Evolutionary conservation across 345 rosid species (phyloP), one percentile per base, ranked within the genome.

Genomic region (Iberis pinnata): DNA sequence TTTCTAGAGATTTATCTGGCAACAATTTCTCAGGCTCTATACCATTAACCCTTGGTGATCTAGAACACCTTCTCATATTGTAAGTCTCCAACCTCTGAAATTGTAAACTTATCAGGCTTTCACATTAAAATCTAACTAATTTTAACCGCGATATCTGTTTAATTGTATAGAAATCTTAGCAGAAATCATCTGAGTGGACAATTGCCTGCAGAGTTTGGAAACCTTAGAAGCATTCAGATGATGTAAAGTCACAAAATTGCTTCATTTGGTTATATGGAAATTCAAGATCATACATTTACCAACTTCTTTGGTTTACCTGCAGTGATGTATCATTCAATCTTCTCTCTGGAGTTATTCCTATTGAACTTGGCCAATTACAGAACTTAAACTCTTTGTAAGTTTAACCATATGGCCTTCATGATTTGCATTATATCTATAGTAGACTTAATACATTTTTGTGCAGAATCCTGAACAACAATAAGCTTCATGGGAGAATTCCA

Each of bases 41-140:
- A 53, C 97, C 95, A 15, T 70, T 83, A 69, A 81, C 88, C 46
- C 41, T 93, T 53, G 94, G 97, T 64, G 88, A 69, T 51, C 77
- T 93, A 12, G 99, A 93, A 72, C 99, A 93, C 73, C 95, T 93
- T 54, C 93, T 93, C 43, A 77, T 67, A 8, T 64, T 93, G 99
- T 93, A 76, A 69, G 80, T 47, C 17, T 20, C 14, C 6, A 31
- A 13, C n/a, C 13, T n/a, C 18, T 24, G 1, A 22, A 10, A 6
- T 35, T 42, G 32, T 12, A 37, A 9, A 3, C 1, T 43, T 41
- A 6, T 56, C 17, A 40, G 3, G 17, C 3, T 48, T 43, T 37
- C 6, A 22, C 5, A 29, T 3, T 25, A n/a, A n/a, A n/a, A n/a
- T n/a, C 37, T 14, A 29, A 2, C 18, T 49, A 35, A 65, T 9